phyloP scores from a whole-genome alignment of 2,329 filamentous ascomycete species.

The Metarhizium robertsii region DNA sequence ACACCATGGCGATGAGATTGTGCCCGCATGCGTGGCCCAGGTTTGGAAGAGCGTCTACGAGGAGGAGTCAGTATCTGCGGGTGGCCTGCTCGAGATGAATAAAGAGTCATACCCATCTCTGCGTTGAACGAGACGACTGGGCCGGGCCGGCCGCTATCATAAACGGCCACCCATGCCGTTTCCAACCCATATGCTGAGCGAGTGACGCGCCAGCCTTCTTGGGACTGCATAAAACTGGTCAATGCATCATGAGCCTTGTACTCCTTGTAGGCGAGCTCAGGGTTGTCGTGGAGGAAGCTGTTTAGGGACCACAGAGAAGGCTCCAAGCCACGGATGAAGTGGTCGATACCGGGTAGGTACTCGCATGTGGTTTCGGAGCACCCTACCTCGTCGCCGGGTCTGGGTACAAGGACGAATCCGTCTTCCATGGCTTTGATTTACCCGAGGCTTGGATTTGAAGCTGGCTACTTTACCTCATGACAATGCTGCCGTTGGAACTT shows the following conservation, averaged over 20 bases:
- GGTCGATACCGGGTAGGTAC: conserved; percentile 31
- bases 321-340: conserved; percentile 8
- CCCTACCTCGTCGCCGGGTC: neutral
- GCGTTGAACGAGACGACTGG: conserved; percentile 32
- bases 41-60: conserved; percentile 28
- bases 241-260: conserved; percentile 30
- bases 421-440: neutral
- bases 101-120: conserved; percentile 19
- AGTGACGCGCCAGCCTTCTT: conserved; percentile 28
- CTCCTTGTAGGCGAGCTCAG: conserved; percentile 32
- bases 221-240: conserved; percentile 24
- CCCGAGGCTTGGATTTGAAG: no score
- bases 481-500: no score
- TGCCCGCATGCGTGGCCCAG: conserved; percentile 46
- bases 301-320: conserved; percentile 24
- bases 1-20: conserved; percentile 33
- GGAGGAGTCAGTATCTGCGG: neutral
- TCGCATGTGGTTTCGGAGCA: neutral
- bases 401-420: neutral
- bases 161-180: conserved; percentile 34
- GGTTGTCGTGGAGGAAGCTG: conserved; percentile 33
- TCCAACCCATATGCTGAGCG: conserved; percentile 30
- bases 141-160: conserved; percentile 23
- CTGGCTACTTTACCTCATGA: no score
- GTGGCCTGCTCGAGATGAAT: neutral